Evolutionary conservation across 345 rosid species (phyloP).

Genomic region (Conringia planisiliqua): DNA sequence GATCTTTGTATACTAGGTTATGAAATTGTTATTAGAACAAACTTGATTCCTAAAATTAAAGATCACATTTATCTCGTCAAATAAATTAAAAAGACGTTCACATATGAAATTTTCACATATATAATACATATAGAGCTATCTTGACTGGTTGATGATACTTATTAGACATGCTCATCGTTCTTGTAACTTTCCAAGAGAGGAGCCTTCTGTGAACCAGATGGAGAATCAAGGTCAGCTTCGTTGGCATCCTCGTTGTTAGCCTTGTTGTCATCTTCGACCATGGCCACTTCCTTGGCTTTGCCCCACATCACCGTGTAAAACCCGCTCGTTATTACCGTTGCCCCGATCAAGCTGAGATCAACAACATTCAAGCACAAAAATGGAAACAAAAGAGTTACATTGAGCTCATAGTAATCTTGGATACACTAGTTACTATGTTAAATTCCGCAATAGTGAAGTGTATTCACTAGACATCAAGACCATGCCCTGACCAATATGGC

Average conservation of each 20-base stretch:
- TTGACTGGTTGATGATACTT: slow-evolving; percentile 18
- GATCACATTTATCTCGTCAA: slow-evolving; percentile 21
- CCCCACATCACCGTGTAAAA: slow-evolving; percentile 95
- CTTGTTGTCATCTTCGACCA: slow-evolving; percentile 39
- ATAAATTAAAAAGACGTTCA: slow-evolving; percentile 15
- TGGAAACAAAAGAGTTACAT: background rate
- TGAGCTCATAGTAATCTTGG: background rate
- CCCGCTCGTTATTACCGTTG: slow-evolving; percentile 64
- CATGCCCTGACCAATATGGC: background rate
- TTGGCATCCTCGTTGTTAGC: slow-evolving; percentile 18
- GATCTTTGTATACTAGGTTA: background rate
- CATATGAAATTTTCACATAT: background rate
- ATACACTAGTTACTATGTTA: background rate
- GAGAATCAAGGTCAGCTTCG: slow-evolving; percentile 28
- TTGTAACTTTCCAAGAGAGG: slow-evolving; percentile 60
- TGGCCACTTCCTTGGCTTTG: slow-evolving; percentile 57
- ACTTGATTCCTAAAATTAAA: slow-evolving; percentile 11
- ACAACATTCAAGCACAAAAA: background rate
- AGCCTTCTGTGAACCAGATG: slow-evolving; percentile 37
- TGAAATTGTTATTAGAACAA: slow-evolving; percentile 1
- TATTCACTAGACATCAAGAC: background rate
- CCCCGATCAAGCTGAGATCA: slow-evolving; percentile 59
- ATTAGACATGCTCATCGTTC: slow-evolving; percentile 36
- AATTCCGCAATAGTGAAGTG: background rate
- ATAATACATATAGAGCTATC: background rate